Evolutionary conservation across 2,329 filamentous ascomycete genomes (phyloP).

Genomic region (Sporothrix mexicana): DNA sequence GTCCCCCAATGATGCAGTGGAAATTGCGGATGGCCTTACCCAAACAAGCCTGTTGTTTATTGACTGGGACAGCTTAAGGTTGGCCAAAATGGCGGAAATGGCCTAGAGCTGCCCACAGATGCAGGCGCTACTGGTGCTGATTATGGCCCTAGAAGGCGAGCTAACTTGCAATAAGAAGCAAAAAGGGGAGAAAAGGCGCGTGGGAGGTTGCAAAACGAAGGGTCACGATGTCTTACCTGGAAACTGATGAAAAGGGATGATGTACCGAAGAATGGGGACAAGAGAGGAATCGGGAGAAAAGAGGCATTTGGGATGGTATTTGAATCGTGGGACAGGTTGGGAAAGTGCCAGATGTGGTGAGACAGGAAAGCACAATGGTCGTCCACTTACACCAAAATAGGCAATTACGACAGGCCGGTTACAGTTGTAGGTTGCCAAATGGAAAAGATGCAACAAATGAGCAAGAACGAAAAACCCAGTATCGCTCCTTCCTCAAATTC

Average conservation of each 20-base stretch:
- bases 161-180: not conserved
- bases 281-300: not conserved
- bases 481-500: not conserved
- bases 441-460: no score
- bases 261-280: no score
- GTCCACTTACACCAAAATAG: not conserved
- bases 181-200: not conserved
- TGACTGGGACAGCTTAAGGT: slow-evolving; percentile 1
- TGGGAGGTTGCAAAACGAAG: not conserved
- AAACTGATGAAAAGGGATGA: no score
- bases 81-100: not conserved
- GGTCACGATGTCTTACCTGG: not conserved
- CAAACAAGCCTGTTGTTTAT: slow-evolving; percentile 10
- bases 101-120: not conserved
- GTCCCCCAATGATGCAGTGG: not conserved
- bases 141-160: not conserved
- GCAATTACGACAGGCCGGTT: not conserved
- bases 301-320: not conserved
- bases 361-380: not conserved
- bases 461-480: not conserved
- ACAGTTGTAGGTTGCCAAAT: no score
- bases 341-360: not conserved
- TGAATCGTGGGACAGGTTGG: no score
- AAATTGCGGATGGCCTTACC: not conserved
- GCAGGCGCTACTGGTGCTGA: not conserved